A percentile compares a stretch with the other conserved stretches of the same genome.
Conservation (phyloP, 148 eudicot genomes). For the Vaccinium corymbosum region DNA sequence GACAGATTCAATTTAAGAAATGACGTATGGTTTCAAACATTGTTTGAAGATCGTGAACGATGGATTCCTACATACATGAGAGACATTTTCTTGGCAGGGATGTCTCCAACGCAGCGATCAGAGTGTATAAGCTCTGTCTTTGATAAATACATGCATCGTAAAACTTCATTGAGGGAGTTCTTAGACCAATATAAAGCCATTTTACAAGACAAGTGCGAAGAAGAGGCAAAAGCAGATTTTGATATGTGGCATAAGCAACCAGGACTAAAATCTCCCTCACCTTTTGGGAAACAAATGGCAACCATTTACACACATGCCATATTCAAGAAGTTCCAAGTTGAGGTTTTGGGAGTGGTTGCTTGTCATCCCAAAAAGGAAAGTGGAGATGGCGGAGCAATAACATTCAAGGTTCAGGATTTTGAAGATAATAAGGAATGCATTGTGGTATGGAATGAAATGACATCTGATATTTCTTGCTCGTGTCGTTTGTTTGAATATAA, state of each 20-base stretch:
- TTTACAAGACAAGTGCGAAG: constrained; percentile 1
- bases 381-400: not conserved
- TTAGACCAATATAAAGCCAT: constrained; percentile 1
- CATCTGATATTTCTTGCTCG: not conserved
- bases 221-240: constrained; percentile 3
- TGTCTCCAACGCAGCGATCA: not conserved
- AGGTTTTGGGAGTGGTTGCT: constrained; percentile 7
- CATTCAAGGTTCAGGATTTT: constrained; percentile 1
- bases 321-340: constrained; percentile 6
- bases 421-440: not conserved
- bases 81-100: constrained; percentile 6
- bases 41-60: not conserved
- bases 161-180: not conserved
- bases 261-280: not conserved
- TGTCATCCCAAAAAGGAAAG: constrained; percentile 6
- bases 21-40: not conserved
- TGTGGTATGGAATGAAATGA: not conserved
- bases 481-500: constrained; percentile 3
- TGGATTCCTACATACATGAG: constrained; percentile 1
- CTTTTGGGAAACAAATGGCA: constrained; percentile 1
- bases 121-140: not conserved
- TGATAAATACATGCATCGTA: not conserved
- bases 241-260: constrained; percentile 2
- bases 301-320: not conserved
- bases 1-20: not conserved